Base-by-base conservation (phyloP, 2,329 filamentous ascomycete genomes). In the Coniochaeta hoffmannii region DNA sequence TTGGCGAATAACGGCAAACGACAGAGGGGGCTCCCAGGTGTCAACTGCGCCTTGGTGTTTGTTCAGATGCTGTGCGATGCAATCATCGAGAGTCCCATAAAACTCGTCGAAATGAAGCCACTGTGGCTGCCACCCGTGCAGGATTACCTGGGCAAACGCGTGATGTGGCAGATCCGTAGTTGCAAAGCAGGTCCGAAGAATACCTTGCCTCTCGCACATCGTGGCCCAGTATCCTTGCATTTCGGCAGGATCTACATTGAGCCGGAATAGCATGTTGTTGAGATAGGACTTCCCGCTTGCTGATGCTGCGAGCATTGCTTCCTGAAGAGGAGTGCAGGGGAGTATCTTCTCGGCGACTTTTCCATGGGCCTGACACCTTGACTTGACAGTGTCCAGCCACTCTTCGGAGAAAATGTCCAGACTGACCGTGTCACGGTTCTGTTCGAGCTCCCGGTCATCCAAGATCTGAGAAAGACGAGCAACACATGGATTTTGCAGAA, bases 271-370 rank as follows among this genome's bases (percentile, higher is more conserved):
- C 55, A 89, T 82, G 50, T 81, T 81, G 66, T 96, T 96, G 63
- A 80, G 83, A 66, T 96, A 96, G 1, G 83, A 76, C 1, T 52
- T 57, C 4, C 71, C 70, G 11, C 72, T 67, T 1, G 69, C 69
- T 59, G 74, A 63, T 9, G 82, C 80, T 2, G 84, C 86, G 0
- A 96, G 75, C 90, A 96, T 96, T 1, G 87, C 88, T 71, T 95
- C 88, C 67, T 97, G 92, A 0, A 97, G 73, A 1, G 91, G 88
- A 1, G 90, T 95, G 65, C 92, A 96, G 1, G 91, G 91, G 5
- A 92, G 71, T 9, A 96, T 76, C 1, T 73, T 75, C 30, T 79
- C 69, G 2, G 88, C 72, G 0, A 61, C 46, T 4, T 68, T 66
- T 0, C 68, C 67, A 2, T 67, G 58, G 4, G 57, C 15, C 4